Percentiles rank a stretch among this genome's conserved stretches.
phyloP scores from a whole-genome alignment of 2,329 filamentous ascomycete genomes.

The Fusarium burgessii region DNA sequence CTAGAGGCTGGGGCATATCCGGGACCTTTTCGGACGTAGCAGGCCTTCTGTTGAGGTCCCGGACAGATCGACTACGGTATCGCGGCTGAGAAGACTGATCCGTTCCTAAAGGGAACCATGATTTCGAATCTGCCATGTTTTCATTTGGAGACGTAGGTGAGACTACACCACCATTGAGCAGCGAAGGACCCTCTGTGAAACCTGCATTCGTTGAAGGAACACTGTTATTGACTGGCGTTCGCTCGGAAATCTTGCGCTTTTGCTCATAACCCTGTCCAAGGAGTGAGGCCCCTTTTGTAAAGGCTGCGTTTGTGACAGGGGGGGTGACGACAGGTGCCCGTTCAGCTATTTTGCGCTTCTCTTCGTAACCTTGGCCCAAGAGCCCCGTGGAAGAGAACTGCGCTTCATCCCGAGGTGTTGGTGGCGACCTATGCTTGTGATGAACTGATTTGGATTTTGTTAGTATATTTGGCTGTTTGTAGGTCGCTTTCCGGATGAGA shows the following conservation, averaged over 20 bases:
- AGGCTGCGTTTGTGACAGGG: slow-evolving; percentile 53
- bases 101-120: slow-evolving; percentile 55
- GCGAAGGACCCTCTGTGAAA: slow-evolving; percentile 68
- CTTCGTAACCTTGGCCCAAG: slow-evolving; percentile 60
- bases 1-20: slow-evolving; percentile 67
- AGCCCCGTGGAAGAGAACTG: slow-evolving; percentile 65
- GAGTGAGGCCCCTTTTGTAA: slow-evolving; percentile 68
- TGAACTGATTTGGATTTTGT: slow-evolving; percentile 48
- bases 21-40: slow-evolving; percentile 45
- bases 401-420: slow-evolving; percentile 44
- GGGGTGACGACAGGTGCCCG: slow-evolving; percentile 49
- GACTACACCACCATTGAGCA: slow-evolving; percentile 60
- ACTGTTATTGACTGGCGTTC: slow-evolving; percentile 47
- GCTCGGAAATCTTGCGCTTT: slow-evolving; percentile 55
- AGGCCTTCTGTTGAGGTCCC: slow-evolving; percentile 33
- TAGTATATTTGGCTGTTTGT: slow-evolving; percentile 19
- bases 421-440: slow-evolving; percentile 25
- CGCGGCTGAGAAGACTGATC: slow-evolving; percentile 51
- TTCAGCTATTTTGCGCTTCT: slow-evolving; percentile 56
- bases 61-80: slow-evolving; percentile 47
- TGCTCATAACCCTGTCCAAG: slow-evolving; percentile 61
- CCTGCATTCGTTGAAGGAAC: slow-evolving; percentile 49
- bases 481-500: slow-evolving; percentile 30
- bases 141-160: slow-evolving; percentile 40
- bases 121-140: slow-evolving; percentile 46